Conservation (phyloP, 768 basidiomycete genomes). For the Boletus eberwhitei region DNA sequence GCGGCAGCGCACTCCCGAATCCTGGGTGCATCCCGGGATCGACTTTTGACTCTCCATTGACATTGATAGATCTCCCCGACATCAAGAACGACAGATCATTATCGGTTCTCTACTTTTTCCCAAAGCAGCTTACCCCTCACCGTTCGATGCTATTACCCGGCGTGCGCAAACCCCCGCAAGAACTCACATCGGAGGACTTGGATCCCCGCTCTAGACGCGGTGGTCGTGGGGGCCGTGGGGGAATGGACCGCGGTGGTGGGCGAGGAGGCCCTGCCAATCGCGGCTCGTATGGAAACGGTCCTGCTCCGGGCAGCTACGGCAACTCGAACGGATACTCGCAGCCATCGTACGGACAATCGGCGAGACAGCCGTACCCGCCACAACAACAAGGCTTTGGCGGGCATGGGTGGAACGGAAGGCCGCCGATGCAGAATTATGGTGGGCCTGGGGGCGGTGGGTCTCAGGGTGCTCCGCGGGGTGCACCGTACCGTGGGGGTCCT, state of each 20-base stretch:
- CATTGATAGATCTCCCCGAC: slow-evolving; percentile 60
- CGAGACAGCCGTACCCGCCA: slow-evolving; percentile 17
- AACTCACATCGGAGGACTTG: slow-evolving; percentile 67
- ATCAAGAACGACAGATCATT: slow-evolving; percentile 85
- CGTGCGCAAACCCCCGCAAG: slow-evolving; percentile 51
- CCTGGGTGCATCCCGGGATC: slow-evolving; percentile 90
- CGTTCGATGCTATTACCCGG: slow-evolving; percentile 80
- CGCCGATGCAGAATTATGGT: slow-evolving; percentile 32
- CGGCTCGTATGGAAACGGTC: slow-evolving; percentile 19
- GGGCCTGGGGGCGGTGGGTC: slow-evolving; percentile 31
- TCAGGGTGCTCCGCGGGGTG: slow-evolving; percentile 25
- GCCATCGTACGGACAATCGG: slow-evolving; percentile 18
- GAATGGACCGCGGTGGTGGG: slow-evolving; percentile 36
- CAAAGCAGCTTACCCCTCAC: slow-evolving; percentile 82
- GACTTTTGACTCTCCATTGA: slow-evolving; percentile 77
- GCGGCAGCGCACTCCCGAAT: slow-evolving; percentile 76
- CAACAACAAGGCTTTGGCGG: slow-evolving; percentile 27
- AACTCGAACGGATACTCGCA: slow-evolving; percentile 18
- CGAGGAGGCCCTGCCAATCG: slow-evolving; percentile 31
- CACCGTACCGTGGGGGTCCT: slow-evolving; percentile 23
- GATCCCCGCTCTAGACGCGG: slow-evolving; percentile 58
- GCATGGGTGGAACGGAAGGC: slow-evolving; percentile 32
- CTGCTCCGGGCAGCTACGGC: slow-evolving; percentile 4
- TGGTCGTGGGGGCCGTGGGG: slow-evolving; percentile 46
- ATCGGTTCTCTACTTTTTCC: slow-evolving; percentile 86